Evolutionary conservation across 2,329 filamentous ascomycete genomes (phyloP), one percentile per base, ranked within the genome.

Genomic region (Fusarium sp.): DNA sequence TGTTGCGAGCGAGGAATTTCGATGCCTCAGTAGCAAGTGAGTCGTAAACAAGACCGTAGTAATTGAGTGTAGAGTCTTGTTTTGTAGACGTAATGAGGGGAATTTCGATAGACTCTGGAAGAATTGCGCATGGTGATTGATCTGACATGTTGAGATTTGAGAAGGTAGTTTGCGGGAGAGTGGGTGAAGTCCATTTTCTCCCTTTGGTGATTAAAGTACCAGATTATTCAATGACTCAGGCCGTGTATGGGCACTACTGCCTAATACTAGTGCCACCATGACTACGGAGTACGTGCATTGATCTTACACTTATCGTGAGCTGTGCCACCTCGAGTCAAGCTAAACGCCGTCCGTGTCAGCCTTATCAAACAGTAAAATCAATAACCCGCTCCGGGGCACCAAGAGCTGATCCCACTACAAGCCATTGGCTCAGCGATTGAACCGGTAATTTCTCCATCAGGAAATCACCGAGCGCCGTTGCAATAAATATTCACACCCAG

Each of bases 401-500:
- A 39, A 52, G 13, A 18, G 33, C 36, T n/a, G 22, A 60, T 41
- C 20, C 13, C 2, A 11, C 15, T 9, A n/a, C 0, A 33, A 18
- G 17, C 11, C 22, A 69, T 69, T 69, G 64, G 66, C 14, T 24
- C 24, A 44, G 1, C 5, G 18, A 5, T 6, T 15, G 6, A 48
- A 22, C 28, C 55, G 36, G 55, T 11, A 18, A 22, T 26, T 63
- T 24, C 66, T 63, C 18, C 20, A 54, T 24, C 17, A 13, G 66
- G 66, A 48, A 69, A 63, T 47, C 20, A 1, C 64, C 66, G 66
- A 69, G 15, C 35, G n/a, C 20, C 7, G 4, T 48, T 18, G 11
- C 18, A 17, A 54, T 69, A 55, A 62, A 69, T 68, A 61, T 48
- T 63, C 13, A 55, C 41, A 10, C 6, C 45, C 24, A 63, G 31